Evolutionary conservation across 2,329 filamentous ascomycete genomes (phyloP).

Genomic region (Colletotrichum sp.): DNA sequence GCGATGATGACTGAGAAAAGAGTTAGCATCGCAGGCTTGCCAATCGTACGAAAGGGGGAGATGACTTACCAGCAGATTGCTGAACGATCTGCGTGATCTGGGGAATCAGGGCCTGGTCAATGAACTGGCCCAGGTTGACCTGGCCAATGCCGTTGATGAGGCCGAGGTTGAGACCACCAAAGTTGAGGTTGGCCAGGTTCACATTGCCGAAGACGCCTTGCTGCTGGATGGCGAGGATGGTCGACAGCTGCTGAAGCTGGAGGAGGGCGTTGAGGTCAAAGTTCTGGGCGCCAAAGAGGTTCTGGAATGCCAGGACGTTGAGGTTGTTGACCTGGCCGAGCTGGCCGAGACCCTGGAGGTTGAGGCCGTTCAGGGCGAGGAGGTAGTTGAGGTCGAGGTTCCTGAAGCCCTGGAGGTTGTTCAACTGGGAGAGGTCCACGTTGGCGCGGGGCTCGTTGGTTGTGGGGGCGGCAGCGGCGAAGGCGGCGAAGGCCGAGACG

Average conservation of each 20-base stretch:
- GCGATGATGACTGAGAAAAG: not conserved
- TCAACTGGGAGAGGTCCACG: conserved; percentile 44
- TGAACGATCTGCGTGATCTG: conserved; percentile 32
- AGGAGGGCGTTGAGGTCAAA: conserved; percentile 46
- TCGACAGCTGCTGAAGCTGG: conserved; percentile 45
- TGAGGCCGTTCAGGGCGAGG: conserved; percentile 50
- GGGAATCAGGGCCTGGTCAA: conserved; percentile 28
- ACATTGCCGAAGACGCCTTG: conserved; percentile 33
- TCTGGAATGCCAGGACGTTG: conserved; percentile 46
- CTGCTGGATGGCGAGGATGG: conserved; percentile 37
- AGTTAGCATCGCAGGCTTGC: not conserved
- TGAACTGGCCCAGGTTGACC: conserved; percentile 32
- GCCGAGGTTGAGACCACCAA: conserved; percentile 33
- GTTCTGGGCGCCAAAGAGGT: conserved; percentile 42
- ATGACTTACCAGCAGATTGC: conserved; percentile 14
- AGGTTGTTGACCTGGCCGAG: conserved; percentile 37
- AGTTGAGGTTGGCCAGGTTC: conserved; percentile 29
- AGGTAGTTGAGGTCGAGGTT: conserved; percentile 49
- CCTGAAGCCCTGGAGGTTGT: conserved; percentile 44
- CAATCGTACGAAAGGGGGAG: not conserved
- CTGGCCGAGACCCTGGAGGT: conserved; percentile 46
- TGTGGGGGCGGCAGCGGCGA: conserved; percentile 47
- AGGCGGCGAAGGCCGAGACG: conserved; percentile 47
- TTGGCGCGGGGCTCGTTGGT: conserved; percentile 39
- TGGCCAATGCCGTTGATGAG: conserved; percentile 30